Evolutionary conservation across 2,329 filamentous ascomycete genomes (phyloP).

Genomic region (Lojkania enalia): DNA sequence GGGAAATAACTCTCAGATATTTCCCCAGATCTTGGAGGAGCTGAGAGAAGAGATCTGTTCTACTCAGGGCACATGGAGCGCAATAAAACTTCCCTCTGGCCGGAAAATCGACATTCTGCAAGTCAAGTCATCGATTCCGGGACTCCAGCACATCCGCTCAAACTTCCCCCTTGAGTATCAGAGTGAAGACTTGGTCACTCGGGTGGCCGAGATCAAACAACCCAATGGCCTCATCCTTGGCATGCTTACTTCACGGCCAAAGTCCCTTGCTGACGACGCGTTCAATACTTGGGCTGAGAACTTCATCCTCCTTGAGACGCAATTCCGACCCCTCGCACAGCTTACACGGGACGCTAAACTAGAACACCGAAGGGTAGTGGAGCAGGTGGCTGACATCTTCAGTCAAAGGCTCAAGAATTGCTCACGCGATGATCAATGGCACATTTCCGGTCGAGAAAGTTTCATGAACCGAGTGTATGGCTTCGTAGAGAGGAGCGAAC

Average conservation of each 20-base stretch:
- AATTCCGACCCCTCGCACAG: constrained; percentile 27
- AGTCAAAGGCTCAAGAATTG: constrained; percentile 33
- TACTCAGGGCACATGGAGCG: constrained; percentile 17
- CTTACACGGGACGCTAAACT: constrained; percentile 20
- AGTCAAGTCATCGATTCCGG: constrained; percentile 19
- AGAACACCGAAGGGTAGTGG: constrained; percentile 23
- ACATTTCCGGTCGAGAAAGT: constrained; percentile 22
- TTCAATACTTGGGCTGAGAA: constrained; percentile 33
- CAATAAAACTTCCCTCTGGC: constrained; percentile 27
- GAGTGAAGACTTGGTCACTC: constrained; percentile 22
- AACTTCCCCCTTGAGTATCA: constrained; percentile 28
- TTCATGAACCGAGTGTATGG: constrained; percentile 33
- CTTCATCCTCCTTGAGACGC: constrained; percentile 34
- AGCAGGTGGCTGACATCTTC: constrained; percentile 31
- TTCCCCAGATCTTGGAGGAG: constrained; percentile 25
- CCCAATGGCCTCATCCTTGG: constrained; percentile 26
- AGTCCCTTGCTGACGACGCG: constrained; percentile 25
- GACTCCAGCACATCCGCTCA: constrained; percentile 24
- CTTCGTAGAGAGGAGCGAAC: constrained; percentile 30
- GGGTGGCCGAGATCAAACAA: constrained; percentile 26
- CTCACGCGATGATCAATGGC: constrained; percentile 34
- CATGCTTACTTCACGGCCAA: constrained; percentile 27
- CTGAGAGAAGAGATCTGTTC: constrained; percentile 23
- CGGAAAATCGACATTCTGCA: constrained; percentile 28
- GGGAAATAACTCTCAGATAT: constrained; percentile 26